Evolutionary conservation across 1,284 basidiomycete species (phyloP), one percentile per base, ranked within the genome.

Genomic region (Peniophora sp.): DNA sequence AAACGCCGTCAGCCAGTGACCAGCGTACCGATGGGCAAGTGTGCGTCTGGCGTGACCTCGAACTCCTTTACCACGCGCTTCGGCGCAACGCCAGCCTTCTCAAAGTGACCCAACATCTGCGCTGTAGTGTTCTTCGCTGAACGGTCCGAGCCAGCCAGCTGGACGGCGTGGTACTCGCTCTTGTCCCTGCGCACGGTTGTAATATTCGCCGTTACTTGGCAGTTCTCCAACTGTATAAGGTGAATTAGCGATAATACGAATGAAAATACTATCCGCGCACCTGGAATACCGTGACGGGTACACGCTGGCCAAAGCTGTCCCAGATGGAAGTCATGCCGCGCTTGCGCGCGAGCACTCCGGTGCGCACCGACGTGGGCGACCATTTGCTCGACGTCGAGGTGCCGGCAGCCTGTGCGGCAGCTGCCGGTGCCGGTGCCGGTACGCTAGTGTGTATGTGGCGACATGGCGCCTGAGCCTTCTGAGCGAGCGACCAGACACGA

Each of bases 241-340:
- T 32, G 12, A 27, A 5, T 50, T 51, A 44, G 24, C 17, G 35
- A 35, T 10, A 20, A 23, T 2, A 17, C 36, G 20, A 39, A 3
- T 20, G 36, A 2, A 45, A 32, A 25, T n/a, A 19, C 38, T 16
- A 50, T 45, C 16, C 34, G 65, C 80, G 63, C 56, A 94, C 94
- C 76, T 98, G 93, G 27, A 99, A 79, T 35, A 99, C 85, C 0
- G 97, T 99, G 14, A 97, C 92, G 1, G 97, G 95, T 58, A 89
- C 77, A 52, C 90, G 75, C 41, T 82, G 81, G 34, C 97, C 97
- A 54, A 91, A 85, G 62, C 89, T 81, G 63, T 96, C 89, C 89
- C 93, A 99, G 62, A 97, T 74, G 12, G 83, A 81, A 5, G 92
- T 90, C 96, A 99, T 99, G 45, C 97, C 97, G 47, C 92, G 83